These are phyloP conservation scores for Quercus cerris DNA, from an alignment of 306 rosid species.

Conservation along the genomic window DNA sequence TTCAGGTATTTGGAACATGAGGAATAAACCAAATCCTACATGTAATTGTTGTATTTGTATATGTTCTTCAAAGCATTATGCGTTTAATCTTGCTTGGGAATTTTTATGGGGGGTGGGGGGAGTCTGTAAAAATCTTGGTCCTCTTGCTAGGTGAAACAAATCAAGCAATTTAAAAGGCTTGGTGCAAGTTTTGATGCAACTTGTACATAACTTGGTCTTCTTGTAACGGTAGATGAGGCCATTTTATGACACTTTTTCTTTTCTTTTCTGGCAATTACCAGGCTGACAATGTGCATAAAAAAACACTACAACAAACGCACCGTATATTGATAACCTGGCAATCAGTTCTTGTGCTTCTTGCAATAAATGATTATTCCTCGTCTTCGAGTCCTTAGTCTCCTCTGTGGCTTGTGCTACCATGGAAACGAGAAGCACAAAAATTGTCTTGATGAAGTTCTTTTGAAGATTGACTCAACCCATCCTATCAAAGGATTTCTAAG, in stretches of 20 bases:
- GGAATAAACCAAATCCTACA: too few species aligned
- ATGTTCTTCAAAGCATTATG: too few species aligned
- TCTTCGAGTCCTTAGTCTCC: slow-evolving; percentile 80
- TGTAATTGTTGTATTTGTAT: too few species aligned
- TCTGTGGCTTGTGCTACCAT: slow-evolving; percentile 72
- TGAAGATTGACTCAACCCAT: neutral
- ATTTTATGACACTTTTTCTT: neutral
- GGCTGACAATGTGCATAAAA: slow-evolving; percentile 89
- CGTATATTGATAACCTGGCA: slow-evolving; percentile 82
- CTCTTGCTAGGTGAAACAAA: too few species aligned
- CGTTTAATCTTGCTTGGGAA: too few species aligned
- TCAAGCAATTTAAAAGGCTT: too few species aligned
- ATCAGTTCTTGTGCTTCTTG: slow-evolving; percentile 80
- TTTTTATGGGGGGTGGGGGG: too few species aligned
- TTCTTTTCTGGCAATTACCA: slow-evolving; percentile 13
- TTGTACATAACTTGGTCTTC: too few species aligned
- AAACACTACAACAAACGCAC: slow-evolving; percentile 87
- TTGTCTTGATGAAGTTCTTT: slow-evolving; percentile 8
- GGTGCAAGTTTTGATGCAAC: too few species aligned
- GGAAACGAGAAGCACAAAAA: slow-evolving; percentile 44
- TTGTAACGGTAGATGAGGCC: neutral
- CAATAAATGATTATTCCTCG: slow-evolving; percentile 72
- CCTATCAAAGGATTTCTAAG: neutral
- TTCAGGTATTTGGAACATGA: too few species aligned
- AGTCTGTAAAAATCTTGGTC: too few species aligned